Evolutionary conservation across 306 rosid species (phyloP), one percentile per base, ranked within the genome.

Genomic region (Geum urbanum): DNA sequence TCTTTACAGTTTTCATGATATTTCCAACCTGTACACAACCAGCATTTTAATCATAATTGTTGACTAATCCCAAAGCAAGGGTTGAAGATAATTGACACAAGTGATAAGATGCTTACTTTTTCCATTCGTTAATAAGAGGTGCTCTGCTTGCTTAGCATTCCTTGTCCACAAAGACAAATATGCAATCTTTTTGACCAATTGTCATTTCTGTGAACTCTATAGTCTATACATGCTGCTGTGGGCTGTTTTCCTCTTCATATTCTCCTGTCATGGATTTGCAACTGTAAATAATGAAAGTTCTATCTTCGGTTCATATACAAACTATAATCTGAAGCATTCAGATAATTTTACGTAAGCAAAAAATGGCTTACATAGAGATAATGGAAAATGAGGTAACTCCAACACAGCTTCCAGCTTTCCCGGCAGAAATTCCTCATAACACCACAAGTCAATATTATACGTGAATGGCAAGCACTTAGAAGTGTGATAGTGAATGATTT

Each of bases 351-450:
- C 13, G 37, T 60, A 43, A 37, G 39, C 11, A 16, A 60, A 35
- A 13, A 32, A 32, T 32, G 2, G 5, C 13, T 35, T 35, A 14
- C 20, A 7, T 7, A 37, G 65, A 32, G 37, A 16, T 60, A 60
- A 60, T 22, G 70, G 70, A 24, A 65, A 44, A 64, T 64, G 54
- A 46, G 35, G n/a, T 45, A 20, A 22, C 46, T 45, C 13, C 41
- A 7, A 41, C 63, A 20, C 22, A 56, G 32, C 55, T 43, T 76
- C 89, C 91, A 72, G 80, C 81, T 77, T 86, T 84, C 54, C 84
- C 86, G 96, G 88, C 96, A 79, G 22, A 63, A 76, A 82, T 86
- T 86, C 89, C 91, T 90, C 88, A 35, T 67, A 83, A 58, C 75
- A 69, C 74, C 22, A 51, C 57, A 32, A 70, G 83, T 81, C 77